Evolutionary conservation across 2,329 filamentous ascomycete genomes (phyloP), one percentile per base, ranked within the genome.

Genomic region (Calonectria hawksworthii): DNA sequence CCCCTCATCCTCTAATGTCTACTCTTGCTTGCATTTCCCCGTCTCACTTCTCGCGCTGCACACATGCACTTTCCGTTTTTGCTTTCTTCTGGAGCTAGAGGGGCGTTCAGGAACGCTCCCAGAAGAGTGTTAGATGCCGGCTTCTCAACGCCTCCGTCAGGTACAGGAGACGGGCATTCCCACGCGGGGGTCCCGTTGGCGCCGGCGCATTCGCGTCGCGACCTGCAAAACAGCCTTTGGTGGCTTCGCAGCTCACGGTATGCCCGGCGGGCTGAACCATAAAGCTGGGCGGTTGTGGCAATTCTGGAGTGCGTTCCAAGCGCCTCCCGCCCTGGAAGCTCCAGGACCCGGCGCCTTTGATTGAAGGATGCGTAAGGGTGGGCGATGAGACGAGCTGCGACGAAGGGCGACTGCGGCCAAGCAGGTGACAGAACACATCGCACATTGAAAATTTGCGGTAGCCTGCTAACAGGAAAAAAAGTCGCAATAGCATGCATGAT

Each of bases 151-250:
- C 52, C 41, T 67, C 52, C 18, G 64, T 34, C 64, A 69, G 68
- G 68, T 52, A 70, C 68, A 38, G 26, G 44, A 65, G 36, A 69
- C 34, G 66, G 56, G 71, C 38, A 59, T 69, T 73, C 38, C 59
- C 71, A 56, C 38, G 38, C 61, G 44, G 68, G 41, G 59, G 47
- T 38, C 28, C 68, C 54, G 18, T 61, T 26, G 30, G 68, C 36
- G 61, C 26, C 18, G 30, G 41, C 44, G 44, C 44, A 47, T 21
- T 63, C 21, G 28, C 47, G 32, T 67, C 63, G 51, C 26, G 32
- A n/a, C 61, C 52, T 63, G 70, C 70, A 38, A 56, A 66, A 59
- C 59, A 63, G 61, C 67, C 26, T 66, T 71, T 54, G 51, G 63
- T 71, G 68, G 68, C 72, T 74, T 67, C 23, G 21, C 32, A 54